Evolutionary conservation across 768 basidiomycete species (phyloP), one percentile per base, ranked within the genome.

Genomic region (Boletus insuetus): DNA sequence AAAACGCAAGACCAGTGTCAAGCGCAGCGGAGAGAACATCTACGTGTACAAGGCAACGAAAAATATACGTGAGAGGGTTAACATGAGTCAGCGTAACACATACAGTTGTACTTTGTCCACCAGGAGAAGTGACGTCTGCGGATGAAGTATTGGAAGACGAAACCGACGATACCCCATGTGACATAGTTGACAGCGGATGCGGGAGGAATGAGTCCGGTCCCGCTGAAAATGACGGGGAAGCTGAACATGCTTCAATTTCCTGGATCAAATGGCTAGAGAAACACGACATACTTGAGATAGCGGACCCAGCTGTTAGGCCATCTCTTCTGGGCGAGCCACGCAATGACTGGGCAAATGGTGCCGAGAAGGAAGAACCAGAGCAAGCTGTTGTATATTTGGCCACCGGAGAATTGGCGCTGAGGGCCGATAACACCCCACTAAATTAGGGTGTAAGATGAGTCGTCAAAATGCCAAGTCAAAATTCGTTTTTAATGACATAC

Each of bases 361-460:
- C 92, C 92, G 51, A 88, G 58, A 49, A 91, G 80, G 87, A 94
- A 94, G 76, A 91, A 93, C 73, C 85, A 84, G 19, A 82, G 65
- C 32, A 91, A 75, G 55, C 67, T 71, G 58, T 84, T 77, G 71
- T 86, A 87, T 26, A 86, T 72, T 64, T 85, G 82, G 19, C 89
- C 89, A 20, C 72, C 58, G 4, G 82, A 87, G 78, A 88, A 92
- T 63, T 85, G 85, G 11, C 85, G 78, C n/a, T 76, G 77, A 29
- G 91, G 91, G 10, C 91, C 90, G 54, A 93, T 89, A 51, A 90
- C 87, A 63, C 91, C 87, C 85, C 84, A 90, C 66, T 67, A 34
- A 19, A 38, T 39, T 4, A 29, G 0, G 9, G 10, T 5, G 9
- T 10, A 37, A 34, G 14, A 22, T 60, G 19, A 57, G 46, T 24